Percentiles rank a stretch among this genome's conserved stretches.
phyloP scores from a whole-genome alignment of 305 asterid genomes.

The Fraxinus platypoda region DNA sequence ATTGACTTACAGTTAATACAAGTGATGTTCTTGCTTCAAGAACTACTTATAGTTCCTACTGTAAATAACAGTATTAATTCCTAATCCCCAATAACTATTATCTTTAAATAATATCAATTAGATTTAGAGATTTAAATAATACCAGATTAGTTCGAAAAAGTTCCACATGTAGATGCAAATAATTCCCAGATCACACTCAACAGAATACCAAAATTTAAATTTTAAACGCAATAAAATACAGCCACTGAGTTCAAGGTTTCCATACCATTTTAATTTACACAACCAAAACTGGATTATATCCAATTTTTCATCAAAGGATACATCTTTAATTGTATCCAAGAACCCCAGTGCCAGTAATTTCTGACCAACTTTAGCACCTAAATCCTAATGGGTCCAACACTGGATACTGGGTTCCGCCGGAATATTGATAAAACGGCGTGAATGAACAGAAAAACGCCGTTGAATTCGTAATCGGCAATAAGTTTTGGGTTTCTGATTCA shows the following conservation, averaged over 20 bases:
- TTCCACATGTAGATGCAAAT: background rate
- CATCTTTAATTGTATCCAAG: conserved; percentile 16
- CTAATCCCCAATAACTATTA: background rate
- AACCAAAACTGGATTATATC: conserved; percentile 20
- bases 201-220: conserved; percentile 6
- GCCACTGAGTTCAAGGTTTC: background rate
- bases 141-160: background rate
- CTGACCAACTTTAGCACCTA: conserved; percentile 7
- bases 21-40: background rate
- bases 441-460: background rate
- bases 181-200: conserved; percentile 1
- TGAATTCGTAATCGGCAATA: background rate
- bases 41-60: background rate
- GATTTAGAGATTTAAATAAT: background rate
- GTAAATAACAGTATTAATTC: background rate
- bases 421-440: conserved; percentile 22
- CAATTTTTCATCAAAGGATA: conserved; percentile 22
- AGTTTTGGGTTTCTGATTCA: conserved; percentile 33
- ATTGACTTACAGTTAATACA: background rate
- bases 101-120: background rate
- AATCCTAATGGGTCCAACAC: conserved; percentile 10
- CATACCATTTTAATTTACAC: conserved; percentile 41
- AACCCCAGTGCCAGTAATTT: conserved; percentile 17
- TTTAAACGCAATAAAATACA: background rate
- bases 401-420: conserved; percentile 19